phyloP scores from a whole-genome alignment of 2,329 filamentous ascomycete species.

The Fusarium acutatum region DNA sequence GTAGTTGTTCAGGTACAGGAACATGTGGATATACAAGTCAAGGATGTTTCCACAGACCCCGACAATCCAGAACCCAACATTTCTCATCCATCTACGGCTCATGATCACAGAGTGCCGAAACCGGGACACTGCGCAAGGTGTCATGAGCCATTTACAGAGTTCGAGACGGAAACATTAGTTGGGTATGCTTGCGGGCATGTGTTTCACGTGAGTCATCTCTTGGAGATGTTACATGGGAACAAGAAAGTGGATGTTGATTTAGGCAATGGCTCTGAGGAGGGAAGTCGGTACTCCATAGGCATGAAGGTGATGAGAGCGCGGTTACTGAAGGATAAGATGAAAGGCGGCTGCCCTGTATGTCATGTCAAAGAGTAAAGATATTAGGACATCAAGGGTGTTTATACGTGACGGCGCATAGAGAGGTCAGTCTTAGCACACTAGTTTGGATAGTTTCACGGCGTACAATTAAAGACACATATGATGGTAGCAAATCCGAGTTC shows the following conservation, averaged over 20 bases:
- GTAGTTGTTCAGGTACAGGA: slow-evolving; percentile 60
- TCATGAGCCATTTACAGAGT: slow-evolving; percentile 63
- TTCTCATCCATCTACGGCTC: slow-evolving; percentile 26
- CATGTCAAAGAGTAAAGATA: slow-evolving; percentile 36
- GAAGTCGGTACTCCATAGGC: slow-evolving; percentile 72
- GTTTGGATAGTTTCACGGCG: slow-evolving; percentile 1
- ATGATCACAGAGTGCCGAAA: slow-evolving; percentile 47
- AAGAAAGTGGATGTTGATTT: slow-evolving; percentile 58
- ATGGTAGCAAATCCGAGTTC: slow-evolving; percentile 22
- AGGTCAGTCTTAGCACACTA: slow-evolving; percentile 12
- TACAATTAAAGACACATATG: slow-evolving; percentile 7
- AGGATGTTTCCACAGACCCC: slow-evolving; percentile 48
- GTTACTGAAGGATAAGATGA: slow-evolving; percentile 75
- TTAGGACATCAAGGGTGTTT: slow-evolving; percentile 11
- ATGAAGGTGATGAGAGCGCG: slow-evolving; percentile 89
- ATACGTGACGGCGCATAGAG: slow-evolving; percentile 18
- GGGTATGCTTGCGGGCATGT: slow-evolving; percentile 86
- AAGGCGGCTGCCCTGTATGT: slow-evolving; percentile 71
- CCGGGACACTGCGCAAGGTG: slow-evolving; percentile 70
- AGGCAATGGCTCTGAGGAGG: slow-evolving; percentile 52
- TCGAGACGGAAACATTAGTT: slow-evolving; percentile 76
- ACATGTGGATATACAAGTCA: slow-evolving; percentile 54
- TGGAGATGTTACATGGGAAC: slow-evolving; percentile 61
- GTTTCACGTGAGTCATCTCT: slow-evolving; percentile 78
- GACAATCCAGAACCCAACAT: slow-evolving; percentile 32